These are phyloP conservation scores for Fusarium aywerte DNA, from an alignment of 2,329 filamentous ascomycete species.

Conservation along the genomic window DNA sequence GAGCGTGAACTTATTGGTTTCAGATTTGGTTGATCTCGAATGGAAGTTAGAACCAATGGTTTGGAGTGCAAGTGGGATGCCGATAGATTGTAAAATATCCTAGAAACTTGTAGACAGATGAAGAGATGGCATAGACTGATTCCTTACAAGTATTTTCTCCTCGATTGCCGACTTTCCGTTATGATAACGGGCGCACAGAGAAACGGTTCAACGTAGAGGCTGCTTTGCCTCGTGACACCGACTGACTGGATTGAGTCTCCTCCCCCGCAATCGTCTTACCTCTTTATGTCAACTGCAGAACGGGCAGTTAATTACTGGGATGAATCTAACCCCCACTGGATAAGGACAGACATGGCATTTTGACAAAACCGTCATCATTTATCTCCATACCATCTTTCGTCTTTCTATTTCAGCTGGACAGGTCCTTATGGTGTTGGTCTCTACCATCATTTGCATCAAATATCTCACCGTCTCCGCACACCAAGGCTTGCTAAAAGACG, in stretches of 20 bases:
- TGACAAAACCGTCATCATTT: neutral
- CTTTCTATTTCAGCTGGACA: neutral
- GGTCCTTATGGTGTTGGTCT: constrained; percentile 12
- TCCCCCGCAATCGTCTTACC: constrained; percentile 37
- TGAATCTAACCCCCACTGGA: constrained; percentile 5
- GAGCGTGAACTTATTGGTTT: neutral
- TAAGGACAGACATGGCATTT: neutral
- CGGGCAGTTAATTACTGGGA: constrained; percentile 1
- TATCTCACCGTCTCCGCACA: constrained; percentile 9
- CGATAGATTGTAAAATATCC: no score
- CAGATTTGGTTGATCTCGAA: constrained; percentile 13
- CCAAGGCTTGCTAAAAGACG: neutral
- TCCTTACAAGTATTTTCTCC: neutral
- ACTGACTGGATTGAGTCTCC: neutral
- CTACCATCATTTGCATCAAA: neutral
- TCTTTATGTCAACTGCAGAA: no score
- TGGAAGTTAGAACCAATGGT: neutral
- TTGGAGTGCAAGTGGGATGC: no score
- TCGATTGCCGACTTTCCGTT: neutral
- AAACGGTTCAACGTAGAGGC: neutral
- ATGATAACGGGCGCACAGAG: neutral
- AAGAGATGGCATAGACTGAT: neutral
- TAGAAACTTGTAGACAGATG: neutral
- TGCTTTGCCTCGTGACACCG: neutral
- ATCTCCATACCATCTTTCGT: neutral